Evolutionary conservation across 2,329 filamentous ascomycete species (phyloP).

Genomic region (Cladosporium sp.): DNA sequence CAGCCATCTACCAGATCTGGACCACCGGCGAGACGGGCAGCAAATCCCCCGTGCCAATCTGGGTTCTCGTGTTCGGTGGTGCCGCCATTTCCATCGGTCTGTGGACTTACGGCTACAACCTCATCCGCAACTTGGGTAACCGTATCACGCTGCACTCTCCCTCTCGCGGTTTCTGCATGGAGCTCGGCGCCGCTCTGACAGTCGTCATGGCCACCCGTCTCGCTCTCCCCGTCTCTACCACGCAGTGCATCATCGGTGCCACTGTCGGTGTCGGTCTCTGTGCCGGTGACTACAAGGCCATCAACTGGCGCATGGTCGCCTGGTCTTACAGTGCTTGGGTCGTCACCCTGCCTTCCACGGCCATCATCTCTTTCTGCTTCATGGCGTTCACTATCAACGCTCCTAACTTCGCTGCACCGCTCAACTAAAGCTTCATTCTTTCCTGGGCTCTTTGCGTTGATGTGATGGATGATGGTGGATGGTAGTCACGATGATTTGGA

Average conservation of each 20-base stretch:
- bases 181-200: slow-evolving; percentile 54
- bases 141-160: slow-evolving; percentile 55
- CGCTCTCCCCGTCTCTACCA: slow-evolving; percentile 56
- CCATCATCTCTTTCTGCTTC: slow-evolving; percentile 52
- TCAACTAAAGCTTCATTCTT: not conserved
- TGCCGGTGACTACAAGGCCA: slow-evolving; percentile 51
- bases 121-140: slow-evolving; percentile 57
- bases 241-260: slow-evolving; percentile 56
- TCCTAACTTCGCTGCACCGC: slow-evolving; percentile 8
- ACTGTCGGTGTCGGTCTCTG: slow-evolving; percentile 57
- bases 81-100: slow-evolving; percentile 49
- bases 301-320: slow-evolving; percentile 58
- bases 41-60: slow-evolving; percentile 51
- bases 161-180: slow-evolving; percentile 53
- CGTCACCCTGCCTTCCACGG: slow-evolving; percentile 52
- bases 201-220: slow-evolving; percentile 59
- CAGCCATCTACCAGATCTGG: slow-evolving; percentile 58
- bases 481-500: no score
- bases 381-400: slow-evolving; percentile 47
- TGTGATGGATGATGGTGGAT: no score
- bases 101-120: slow-evolving; percentile 47
- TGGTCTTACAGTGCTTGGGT: slow-evolving; percentile 58
- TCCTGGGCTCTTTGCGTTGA: no score
- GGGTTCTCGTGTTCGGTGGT: slow-evolving; percentile 55
- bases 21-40: slow-evolving; percentile 37